Evolutionary conservation across 345 rosid genomes (phyloP), one percentile per base, ranked within the genome.

Genomic region (Hypericum androsaemum): DNA sequence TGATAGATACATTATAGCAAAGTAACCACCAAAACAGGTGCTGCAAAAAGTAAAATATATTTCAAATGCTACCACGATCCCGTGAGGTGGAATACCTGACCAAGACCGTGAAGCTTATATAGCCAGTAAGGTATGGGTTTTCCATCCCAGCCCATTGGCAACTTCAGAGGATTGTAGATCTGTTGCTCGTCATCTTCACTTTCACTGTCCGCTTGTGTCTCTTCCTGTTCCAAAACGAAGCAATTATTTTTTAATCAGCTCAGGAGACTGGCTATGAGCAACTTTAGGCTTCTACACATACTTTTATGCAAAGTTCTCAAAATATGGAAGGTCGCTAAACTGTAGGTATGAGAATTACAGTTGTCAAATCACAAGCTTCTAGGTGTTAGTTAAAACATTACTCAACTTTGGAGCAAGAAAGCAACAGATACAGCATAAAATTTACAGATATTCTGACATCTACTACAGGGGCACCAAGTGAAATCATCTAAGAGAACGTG

Each of bases 121-220:
- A 88, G 87, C 99, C 99, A 94, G 64, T 88, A 94, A 10, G 99
- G 99, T 60, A 94, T 88, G 60, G 99, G 99, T 65, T 88, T 94
- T 71, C 99, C 99, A 66, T 94, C 99, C 97, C 95, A 86, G 53
- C 97, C 97, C 95, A 88, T 88, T 12, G 99, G 97, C 63, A 94
- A 66, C 61, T 83, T 94, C 47, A 94, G 83, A 9, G 97, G 99
- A 67, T 88, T 94, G 67, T 88, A 94, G 35, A 94, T 76, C 73
- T 83, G 86, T 48, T 83, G 89, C 12, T 94, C 99, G 0, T 94
- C 99, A n/a, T 94, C 99, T 47, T 86, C 97, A 64, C 99, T 94
- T 74, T 94, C 99, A 54, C 79, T 70, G 67, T 88, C 97, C 12
- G 82, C 90, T 50, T 80, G 89, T 32, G 77, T 77, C 72, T 88